Conservation (phyloP, 2,329 filamentous ascomycete genomes). For the Penicillium occitanis region DNA sequence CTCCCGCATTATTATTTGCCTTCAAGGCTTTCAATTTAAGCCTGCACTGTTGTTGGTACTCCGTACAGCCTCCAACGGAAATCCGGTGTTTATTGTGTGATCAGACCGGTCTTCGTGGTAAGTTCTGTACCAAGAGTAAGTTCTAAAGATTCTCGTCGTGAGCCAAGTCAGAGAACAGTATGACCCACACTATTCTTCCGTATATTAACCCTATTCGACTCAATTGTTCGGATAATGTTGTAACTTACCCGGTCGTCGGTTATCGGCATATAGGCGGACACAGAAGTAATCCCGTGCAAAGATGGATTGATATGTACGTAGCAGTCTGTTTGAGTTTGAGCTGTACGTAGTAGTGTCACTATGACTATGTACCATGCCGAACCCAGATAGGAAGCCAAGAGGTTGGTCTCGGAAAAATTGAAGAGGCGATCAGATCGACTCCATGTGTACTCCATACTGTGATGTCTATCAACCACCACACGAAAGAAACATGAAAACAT, state of each 20-base stretch:
- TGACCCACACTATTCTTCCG: background rate
- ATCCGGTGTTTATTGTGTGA: background rate
- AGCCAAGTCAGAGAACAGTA: background rate
- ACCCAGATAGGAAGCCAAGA: background rate
- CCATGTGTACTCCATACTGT: background rate
- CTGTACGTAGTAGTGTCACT: too few relatives aligned
- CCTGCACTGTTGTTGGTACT: background rate
- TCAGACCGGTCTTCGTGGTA: background rate
- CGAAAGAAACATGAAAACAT: background rate
- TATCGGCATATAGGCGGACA: background rate
- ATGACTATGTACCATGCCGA: background rate
- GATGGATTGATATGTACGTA: background rate
- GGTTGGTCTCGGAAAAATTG: constrained; percentile 10
- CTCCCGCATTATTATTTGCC: background rate
- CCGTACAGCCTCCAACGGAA: background rate
- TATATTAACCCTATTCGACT: background rate
- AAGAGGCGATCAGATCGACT: background rate
- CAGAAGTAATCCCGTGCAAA: background rate
- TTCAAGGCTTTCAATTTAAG: background rate
- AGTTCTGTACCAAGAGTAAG: background rate
- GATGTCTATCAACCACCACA: background rate
- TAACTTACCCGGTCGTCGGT: background rate
- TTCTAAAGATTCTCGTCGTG: background rate
- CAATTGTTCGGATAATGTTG: background rate
- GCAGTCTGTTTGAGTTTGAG: background rate